Base-by-base conservation (phyloP, 768 basidiomycete species). In the Termitomyces sp. region DNA sequence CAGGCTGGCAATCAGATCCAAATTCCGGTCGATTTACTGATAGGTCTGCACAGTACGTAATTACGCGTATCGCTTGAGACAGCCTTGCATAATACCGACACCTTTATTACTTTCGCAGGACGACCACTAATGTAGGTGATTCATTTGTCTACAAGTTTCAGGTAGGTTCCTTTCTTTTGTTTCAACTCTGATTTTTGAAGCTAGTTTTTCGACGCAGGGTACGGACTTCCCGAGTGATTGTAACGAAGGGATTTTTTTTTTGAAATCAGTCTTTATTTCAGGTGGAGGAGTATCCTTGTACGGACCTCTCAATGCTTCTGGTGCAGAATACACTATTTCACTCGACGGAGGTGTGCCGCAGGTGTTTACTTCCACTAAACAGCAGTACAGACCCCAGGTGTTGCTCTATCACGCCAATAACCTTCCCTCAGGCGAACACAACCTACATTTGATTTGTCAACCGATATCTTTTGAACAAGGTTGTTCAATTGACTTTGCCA, bases 281-380 rank as follows among this genome's bases (percentile, higher is more conserved):
- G 80, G 78, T 44, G 75, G 75, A 58, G 76, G 72, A 13, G 71
- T 82, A n/a, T 75, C 74, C 0, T 50, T 81, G 8, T 80, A 75
- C 52, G 77, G 80, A 18, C 69, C 79, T 10, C 69, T 75, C 0
- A 70, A 74, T 20, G 72, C 75, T 20, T 56, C 60, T 4, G 69
- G 69, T 33, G 67, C 73, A 22, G 65, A 67, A 4, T 79, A 76
- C 57, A 62, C 65, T 0, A 71, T 73, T 22, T 67, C 73, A 57
- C 30, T 78, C 46, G 74, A 77, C 46, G 68, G 68, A 20, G 71
- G 64, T 4, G 28, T 60, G 4, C 32, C 60, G n/a, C 56, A 53
- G 44, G 63, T 49, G 32, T 63, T 64, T 30, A 62, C 66, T 4
- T 60, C 71, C n/a, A 65, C 53, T 35, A 66, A 63, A 32, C 42